Evolutionary conservation across 139 green algal genomes (phyloP).

Genomic region (Chlorella vulgaris): DNA sequence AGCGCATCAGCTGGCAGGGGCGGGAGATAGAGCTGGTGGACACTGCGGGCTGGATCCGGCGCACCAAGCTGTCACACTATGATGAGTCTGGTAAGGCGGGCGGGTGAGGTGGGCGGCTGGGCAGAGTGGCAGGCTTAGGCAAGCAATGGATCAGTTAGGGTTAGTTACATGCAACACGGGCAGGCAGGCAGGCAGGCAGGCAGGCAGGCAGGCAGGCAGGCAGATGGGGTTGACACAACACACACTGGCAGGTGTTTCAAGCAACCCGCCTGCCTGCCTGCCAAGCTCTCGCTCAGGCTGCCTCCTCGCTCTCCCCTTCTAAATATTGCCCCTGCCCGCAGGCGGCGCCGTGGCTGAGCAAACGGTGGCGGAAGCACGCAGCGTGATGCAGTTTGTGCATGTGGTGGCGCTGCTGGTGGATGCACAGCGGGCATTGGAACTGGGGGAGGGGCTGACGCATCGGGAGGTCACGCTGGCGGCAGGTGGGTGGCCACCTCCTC

Average conservation of each 20-base stretch:
- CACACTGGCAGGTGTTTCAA: too few relatives aligned
- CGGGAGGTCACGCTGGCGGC: slow-evolving; percentile 69
- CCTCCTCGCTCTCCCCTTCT: background rate
- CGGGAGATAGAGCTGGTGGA: slow-evolving; percentile 81
- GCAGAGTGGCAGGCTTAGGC: background rate
- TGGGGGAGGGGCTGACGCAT: slow-evolving; percentile 51
- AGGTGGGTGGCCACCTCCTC: too few relatives aligned
- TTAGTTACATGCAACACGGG: too few relatives aligned
- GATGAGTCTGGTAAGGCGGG: slow-evolving; percentile 60
- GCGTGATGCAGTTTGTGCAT: slow-evolving; percentile 70
- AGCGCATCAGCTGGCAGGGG: slow-evolving; percentile 38
- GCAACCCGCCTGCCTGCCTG: too few relatives aligned
- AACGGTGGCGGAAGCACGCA: slow-evolving; percentile 44
- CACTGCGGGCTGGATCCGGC: slow-evolving; percentile 90
- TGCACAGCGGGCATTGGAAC: slow-evolving; percentile 36
- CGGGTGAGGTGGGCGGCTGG: background rate
- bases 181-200: too few relatives aligned
- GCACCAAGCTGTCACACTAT: slow-evolving; percentile 39
- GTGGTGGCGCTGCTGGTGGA: slow-evolving; percentile 91
- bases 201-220: too few relatives aligned
- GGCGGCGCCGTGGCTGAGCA: slow-evolving; percentile 17
- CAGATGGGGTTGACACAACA: too few relatives aligned
- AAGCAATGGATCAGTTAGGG: too few relatives aligned
- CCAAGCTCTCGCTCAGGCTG: too few relatives aligned
- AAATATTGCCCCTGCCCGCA: background rate